Evolutionary conservation across 495 filamentous ascomycete species (phyloP).

Genomic region (Aspergillus hancockii): DNA sequence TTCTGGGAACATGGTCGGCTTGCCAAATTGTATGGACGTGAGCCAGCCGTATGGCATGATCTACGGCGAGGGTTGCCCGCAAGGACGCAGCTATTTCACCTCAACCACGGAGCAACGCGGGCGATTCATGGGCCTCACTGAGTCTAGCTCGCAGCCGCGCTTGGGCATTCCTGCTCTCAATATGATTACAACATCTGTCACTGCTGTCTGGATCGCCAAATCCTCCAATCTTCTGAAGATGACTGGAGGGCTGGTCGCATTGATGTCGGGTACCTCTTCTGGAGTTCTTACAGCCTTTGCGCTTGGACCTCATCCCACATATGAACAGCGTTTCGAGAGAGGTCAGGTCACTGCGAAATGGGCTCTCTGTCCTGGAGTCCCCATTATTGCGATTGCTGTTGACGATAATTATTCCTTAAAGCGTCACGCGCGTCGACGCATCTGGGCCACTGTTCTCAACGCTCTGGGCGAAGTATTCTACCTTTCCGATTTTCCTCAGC

Average conservation of each 20-base stretch:
- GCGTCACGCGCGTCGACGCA: slow-evolving; percentile 65
- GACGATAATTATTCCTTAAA: slow-evolving; percentile 76
- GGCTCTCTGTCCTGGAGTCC: slow-evolving; percentile 89
- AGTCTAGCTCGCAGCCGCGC: slow-evolving; percentile 46
- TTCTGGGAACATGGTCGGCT: slow-evolving; percentile 68
- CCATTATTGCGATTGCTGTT: slow-evolving; percentile 81
- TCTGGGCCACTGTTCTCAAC: slow-evolving; percentile 88
- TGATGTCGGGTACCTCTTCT: slow-evolving; percentile 80
- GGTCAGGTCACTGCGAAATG: slow-evolving; percentile 83
- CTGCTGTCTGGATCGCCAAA: slow-evolving; percentile 91
- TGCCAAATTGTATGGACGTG: slow-evolving; percentile 85
- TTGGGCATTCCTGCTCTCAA: slow-evolving; percentile 75
- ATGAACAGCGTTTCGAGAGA: slow-evolving; percentile 64
- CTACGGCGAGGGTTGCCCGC: slow-evolving; percentile 80
- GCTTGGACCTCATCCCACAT: slow-evolving; percentile 65
- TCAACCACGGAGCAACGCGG: slow-evolving; percentile 74
- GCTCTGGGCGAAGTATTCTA: slow-evolving; percentile 92
- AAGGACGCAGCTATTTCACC: slow-evolving; percentile 75
- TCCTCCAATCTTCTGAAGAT: slow-evolving; percentile 65
- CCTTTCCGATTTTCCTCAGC: slow-evolving; percentile 64
- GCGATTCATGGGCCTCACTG: slow-evolving; percentile 63
- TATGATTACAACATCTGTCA: slow-evolving; percentile 59
- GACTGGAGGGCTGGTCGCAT: slow-evolving; percentile 76
- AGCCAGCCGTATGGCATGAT: slow-evolving; percentile 82
- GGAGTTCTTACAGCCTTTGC: slow-evolving; percentile 86